Evolutionary conservation across 2,329 filamentous ascomycete genomes (phyloP).

Genomic region (Aureobasidium sp.): DNA sequence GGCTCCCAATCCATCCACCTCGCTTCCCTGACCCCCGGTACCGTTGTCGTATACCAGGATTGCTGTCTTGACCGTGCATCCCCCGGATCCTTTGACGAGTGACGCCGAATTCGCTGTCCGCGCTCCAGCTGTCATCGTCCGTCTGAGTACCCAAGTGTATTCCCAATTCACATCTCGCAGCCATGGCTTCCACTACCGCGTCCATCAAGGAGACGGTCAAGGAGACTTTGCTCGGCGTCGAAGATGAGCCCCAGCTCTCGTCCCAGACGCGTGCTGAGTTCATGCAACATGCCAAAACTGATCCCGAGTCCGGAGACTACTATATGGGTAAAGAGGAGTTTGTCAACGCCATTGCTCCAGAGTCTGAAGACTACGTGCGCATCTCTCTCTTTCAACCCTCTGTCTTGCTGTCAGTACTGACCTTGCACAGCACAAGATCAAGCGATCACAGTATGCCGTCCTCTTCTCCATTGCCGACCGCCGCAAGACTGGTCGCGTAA

Average conservation of each 20-base stretch:
- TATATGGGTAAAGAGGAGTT: slow-evolving; percentile 83
- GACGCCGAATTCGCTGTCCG: slow-evolving; percentile 10
- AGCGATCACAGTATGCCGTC: slow-evolving; percentile 87
- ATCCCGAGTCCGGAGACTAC: slow-evolving; percentile 65
- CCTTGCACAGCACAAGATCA: slow-evolving; percentile 78
- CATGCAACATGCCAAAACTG: slow-evolving; percentile 64
- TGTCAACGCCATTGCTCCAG: slow-evolving; percentile 79
- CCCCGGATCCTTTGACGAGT: neutral
- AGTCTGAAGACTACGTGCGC: slow-evolving; percentile 74
- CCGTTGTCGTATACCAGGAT: neutral
- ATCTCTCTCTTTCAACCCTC: neutral
- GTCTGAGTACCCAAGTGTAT: neutral
- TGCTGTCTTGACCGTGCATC: slow-evolving; percentile 2
- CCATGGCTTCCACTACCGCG: slow-evolving; percentile 23
- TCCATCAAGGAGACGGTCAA: slow-evolving; percentile 62
- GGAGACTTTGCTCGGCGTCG: slow-evolving; percentile 56
- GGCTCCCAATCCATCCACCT: neutral
- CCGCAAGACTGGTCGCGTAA: slow-evolving; percentile 62
- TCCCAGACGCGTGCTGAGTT: slow-evolving; percentile 70
- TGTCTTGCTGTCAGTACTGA: neutral
- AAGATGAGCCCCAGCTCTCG: slow-evolving; percentile 53
- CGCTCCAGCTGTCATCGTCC: slow-evolving; percentile 7
- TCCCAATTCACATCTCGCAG: neutral
- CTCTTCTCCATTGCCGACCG: slow-evolving; percentile 89
- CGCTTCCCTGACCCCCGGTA: neutral